Percentiles rank a stretch among this genome's conserved stretches.
phyloP scores from a whole-genome alignment of 1,284 basidiomycete species.

The Malassezia globosa region DNA sequence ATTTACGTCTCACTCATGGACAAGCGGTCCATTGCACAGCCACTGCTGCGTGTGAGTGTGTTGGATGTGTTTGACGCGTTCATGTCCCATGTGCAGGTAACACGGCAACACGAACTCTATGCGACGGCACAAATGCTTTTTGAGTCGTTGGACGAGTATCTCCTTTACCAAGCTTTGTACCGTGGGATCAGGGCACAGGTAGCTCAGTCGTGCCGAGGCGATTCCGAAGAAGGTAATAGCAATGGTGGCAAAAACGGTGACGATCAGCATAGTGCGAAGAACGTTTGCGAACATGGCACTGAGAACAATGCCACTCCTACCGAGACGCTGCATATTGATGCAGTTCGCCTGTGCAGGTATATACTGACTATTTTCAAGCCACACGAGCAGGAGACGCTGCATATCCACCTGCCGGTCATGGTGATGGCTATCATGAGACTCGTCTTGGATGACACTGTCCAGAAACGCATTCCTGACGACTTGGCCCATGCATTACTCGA shows the following conservation, averaged over 20 bases:
- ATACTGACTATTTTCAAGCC: slow-evolving; percentile 59
- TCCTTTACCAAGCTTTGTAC: slow-evolving; percentile 72
- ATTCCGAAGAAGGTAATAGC: neutral
- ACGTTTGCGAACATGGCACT: no score
- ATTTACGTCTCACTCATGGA: slow-evolving; percentile 88
- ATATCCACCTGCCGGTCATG: slow-evolving; percentile 60
- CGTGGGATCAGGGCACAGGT: slow-evolving; percentile 48
- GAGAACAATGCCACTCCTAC: neutral
- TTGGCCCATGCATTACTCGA: neutral
- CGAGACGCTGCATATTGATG: no score
- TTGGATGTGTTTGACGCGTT: slow-evolving; percentile 65
- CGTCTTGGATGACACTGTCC: neutral
- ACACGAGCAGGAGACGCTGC: slow-evolving; percentile 70
- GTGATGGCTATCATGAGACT: neutral
- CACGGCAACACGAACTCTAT: slow-evolving; percentile 53
- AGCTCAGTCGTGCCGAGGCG: no score
- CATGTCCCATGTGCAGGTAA: slow-evolving; percentile 54
- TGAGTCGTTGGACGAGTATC: slow-evolving; percentile 77
- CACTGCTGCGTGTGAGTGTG: slow-evolving; percentile 65
- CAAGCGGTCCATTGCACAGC: slow-evolving; percentile 86
- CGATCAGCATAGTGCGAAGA: no score
- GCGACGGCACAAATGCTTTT: slow-evolving; percentile 81
- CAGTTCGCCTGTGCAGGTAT: slow-evolving; percentile 52
- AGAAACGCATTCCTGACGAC: neutral
- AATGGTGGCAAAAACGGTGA: no score